A percentile compares a stretch with the other conserved stretches of the same genome.
Conservation (phyloP, 495 filamentous ascomycete genomes). For the Neurospora sp. region DNA sequence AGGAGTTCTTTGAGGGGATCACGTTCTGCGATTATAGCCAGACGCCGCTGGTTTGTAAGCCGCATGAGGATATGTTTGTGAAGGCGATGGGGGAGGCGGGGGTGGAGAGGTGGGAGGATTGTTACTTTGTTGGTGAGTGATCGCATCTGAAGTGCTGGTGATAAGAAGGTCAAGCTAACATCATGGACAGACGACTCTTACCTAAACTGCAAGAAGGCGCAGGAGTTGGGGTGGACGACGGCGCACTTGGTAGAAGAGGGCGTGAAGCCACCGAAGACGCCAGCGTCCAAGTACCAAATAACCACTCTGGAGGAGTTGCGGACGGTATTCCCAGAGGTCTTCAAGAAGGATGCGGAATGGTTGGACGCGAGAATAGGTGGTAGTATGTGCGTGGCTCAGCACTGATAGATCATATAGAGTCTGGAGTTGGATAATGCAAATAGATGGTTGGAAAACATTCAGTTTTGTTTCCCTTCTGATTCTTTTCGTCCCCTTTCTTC, state of each 20-base stretch:
- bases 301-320: conserved; percentile 62
- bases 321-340: conserved; percentile 64
- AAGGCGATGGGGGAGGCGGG: conserved; percentile 66
- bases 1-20: conserved; percentile 84
- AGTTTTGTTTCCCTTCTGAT: background rate
- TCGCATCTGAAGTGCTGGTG: background rate
- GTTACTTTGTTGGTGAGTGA: conserved; percentile 85
- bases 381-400: background rate
- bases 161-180: conserved; percentile 5
- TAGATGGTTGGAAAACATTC: background rate
- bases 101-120: conserved; percentile 45
- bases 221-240: conserved; percentile 67
- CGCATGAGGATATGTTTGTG: conserved; percentile 68
- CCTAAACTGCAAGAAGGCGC: conserved; percentile 60
- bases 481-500: background rate
- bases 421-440: background rate
- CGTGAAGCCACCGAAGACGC: conserved; percentile 45
- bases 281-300: conserved; percentile 60
- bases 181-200: conserved; percentile 62
- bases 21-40: conserved; percentile 82
- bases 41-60: conserved; percentile 71
- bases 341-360: too few species aligned
- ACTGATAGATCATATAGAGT: background rate
- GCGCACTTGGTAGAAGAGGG: conserved; percentile 74
- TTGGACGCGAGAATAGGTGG: too few species aligned